Evolutionary conservation across 441 rosid genomes (phyloP).

Genomic region (Brassica hybrid): DNA sequence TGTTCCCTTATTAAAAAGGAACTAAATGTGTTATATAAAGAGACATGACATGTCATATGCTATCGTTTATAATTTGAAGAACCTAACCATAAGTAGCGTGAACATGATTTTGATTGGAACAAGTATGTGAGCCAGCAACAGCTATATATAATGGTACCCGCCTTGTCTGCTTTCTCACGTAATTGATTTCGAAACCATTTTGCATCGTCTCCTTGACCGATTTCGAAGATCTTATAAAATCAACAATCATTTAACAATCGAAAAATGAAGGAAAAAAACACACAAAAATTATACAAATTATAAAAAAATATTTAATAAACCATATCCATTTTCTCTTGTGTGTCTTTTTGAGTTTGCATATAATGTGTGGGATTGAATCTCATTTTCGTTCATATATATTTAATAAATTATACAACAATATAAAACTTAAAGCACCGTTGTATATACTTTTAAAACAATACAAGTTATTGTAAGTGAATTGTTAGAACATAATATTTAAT

Average conservation of each 20-base stretch:
- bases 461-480: too few species aligned
- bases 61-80: slow-evolving; percentile 3
- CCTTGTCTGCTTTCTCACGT: slow-evolving; percentile 3
- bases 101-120: slow-evolving; percentile 22
- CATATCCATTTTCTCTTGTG: not conserved
- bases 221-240: not conserved
- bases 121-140: slow-evolving; percentile 20
- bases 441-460: too few species aligned
- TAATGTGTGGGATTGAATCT: not conserved
- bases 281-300: not conserved
- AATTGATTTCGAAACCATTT: not conserved
- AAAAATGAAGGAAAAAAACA: not conserved
- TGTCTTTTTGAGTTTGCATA: not conserved
- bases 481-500: not conserved
- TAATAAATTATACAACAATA: not conserved
- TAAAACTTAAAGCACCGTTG: not conserved
- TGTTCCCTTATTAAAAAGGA: not conserved
- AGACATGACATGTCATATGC: slow-evolving; percentile 8
- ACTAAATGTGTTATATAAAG: slow-evolving; percentile 13
- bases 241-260: not conserved
- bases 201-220: not conserved
- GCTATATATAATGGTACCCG: not conserved
- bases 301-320: not conserved
- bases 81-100: slow-evolving; percentile 9
- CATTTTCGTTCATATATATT: not conserved